Conservation (phyloP, 306 rosid genomes). For the Crataegus laevigata region DNA sequence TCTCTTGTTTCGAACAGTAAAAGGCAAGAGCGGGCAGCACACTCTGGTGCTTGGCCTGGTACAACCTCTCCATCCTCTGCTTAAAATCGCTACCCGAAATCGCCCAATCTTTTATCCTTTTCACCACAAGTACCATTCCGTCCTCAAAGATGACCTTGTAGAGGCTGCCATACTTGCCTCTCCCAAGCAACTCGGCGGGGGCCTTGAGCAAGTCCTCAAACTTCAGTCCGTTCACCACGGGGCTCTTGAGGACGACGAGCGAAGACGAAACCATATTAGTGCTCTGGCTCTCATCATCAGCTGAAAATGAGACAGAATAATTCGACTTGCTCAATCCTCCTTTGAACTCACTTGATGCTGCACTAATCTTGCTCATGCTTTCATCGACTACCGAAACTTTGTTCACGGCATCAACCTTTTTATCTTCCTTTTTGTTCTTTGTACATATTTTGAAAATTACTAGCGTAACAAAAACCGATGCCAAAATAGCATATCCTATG, state of each 20-base stretch:
- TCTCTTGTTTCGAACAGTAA: conserved; percentile 62
- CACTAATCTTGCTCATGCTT: conserved; percentile 14
- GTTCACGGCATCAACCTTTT: conserved; percentile 28
- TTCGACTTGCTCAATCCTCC: conserved; percentile 38
- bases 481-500: conserved; percentile 57
- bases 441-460: conserved; percentile 30
- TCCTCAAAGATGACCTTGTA: conserved; percentile 60
- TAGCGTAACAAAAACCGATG: conserved; percentile 20
- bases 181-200: conserved; percentile 77
- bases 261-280: conserved; percentile 44
- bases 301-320: conserved; percentile 26
- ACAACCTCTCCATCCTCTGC: conserved; percentile 53
- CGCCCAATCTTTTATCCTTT: conserved; percentile 58
- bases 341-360: conserved; percentile 39
- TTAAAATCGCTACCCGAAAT: conserved; percentile 49
- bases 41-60: conserved; percentile 47
- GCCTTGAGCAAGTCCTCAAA: conserved; percentile 75
- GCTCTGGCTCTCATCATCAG: conserved; percentile 68
- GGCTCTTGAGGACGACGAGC: conserved; percentile 50
- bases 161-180: conserved; percentile 70
- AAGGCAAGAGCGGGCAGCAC: conserved; percentile 65
- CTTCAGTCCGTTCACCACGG: conserved; percentile 39
- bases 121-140: conserved; percentile 52
- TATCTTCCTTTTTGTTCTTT: conserved; percentile 32
- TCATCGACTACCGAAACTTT: conserved; percentile 24